Conservation (phyloP, 768 basidiomycete genomes). For the Kwoniella shandongensis region DNA sequence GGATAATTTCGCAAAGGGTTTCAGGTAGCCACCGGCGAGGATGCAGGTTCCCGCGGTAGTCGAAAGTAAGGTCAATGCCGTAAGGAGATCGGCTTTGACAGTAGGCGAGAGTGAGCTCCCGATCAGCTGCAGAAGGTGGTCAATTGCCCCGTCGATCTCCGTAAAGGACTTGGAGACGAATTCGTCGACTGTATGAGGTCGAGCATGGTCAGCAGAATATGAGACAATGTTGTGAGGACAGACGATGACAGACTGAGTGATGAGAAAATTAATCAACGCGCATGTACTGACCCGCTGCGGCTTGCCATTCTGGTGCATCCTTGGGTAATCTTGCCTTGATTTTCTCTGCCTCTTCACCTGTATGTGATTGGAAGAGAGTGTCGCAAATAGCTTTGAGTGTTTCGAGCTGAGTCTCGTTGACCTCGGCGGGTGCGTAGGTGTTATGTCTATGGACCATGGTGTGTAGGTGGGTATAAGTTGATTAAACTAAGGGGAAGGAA, state of each 20-base stretch:
- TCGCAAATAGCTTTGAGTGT: not conserved
- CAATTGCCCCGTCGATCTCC: not conserved
- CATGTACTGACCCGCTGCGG: not conserved
- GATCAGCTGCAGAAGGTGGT: constrained; percentile 1
- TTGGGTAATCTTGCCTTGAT: constrained; percentile 5
- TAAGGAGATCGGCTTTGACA: not conserved
- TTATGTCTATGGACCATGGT: not conserved
- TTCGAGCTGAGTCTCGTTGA: not conserved
- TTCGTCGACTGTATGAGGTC: not conserved
- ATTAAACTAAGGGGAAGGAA: too few relatives aligned
- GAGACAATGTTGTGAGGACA: too few relatives aligned
- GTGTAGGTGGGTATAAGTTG: too few relatives aligned
- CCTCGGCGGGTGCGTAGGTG: not conserved
- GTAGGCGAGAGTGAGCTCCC: not conserved
- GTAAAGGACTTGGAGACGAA: not conserved
- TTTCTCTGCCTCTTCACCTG: not conserved
- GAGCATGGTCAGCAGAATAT: not conserved
- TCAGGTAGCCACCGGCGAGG: not conserved
- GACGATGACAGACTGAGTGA: too few relatives aligned
- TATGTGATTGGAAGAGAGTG: constrained; percentile 1
- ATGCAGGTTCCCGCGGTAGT: constrained; percentile 2
- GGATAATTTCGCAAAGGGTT: not conserved
- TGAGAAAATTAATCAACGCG: too few relatives aligned
- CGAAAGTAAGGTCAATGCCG: constrained; percentile 2
- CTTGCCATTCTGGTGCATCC: constrained; percentile 2